Evolutionary conservation across 2,329 filamentous ascomycete species (phyloP).

Genomic region (Apiospora pterosperma): DNA sequence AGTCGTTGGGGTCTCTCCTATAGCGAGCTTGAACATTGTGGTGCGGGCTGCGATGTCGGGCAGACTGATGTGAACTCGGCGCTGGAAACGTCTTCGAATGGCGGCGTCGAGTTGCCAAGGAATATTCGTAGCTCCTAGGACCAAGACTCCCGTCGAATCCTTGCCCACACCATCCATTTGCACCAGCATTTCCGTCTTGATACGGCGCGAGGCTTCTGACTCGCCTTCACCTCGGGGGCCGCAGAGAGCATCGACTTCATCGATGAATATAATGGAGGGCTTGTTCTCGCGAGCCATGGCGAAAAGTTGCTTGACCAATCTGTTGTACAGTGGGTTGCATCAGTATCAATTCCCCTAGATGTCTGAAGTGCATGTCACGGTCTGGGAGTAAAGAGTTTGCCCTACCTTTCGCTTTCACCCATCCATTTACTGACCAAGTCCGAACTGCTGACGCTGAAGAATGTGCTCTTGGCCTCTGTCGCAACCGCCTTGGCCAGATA

Average conservation of each 20-base stretch:
- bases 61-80: slow-evolving; percentile 90
- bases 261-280: slow-evolving; percentile 97
- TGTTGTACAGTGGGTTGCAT: slow-evolving; percentile 29
- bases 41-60: slow-evolving; percentile 85
- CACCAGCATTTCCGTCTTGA: slow-evolving; percentile 97
- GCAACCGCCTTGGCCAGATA: slow-evolving; percentile 97
- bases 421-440: slow-evolving; percentile 99
- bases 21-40: slow-evolving; percentile 90
- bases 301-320: slow-evolving; percentile 93
- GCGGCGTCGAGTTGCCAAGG: slow-evolving; percentile 97
- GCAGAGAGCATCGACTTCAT: slow-evolving; percentile 95
- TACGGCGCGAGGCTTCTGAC: slow-evolving; percentile 92
- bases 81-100: slow-evolving; percentile 92
- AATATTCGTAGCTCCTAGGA: slow-evolving; percentile 95
- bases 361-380: too few species aligned
- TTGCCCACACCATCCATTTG: slow-evolving; percentile 99
- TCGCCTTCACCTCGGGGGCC: slow-evolving; percentile 92
- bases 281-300: slow-evolving; percentile 98
- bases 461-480: slow-evolving; percentile 97
- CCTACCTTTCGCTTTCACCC: slow-evolving; percentile 95
- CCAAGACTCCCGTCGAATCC: slow-evolving; percentile 88
- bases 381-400: background rate
- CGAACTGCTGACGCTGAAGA: slow-evolving; percentile 97
- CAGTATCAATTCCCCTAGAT: background rate
- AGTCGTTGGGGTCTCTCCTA: slow-evolving; percentile 89